Percentiles rank a stretch among this genome's conserved stretches.
phyloP scores from a whole-genome alignment of 2,329 filamentous ascomycete species.

The Mariannaea sp. region DNA sequence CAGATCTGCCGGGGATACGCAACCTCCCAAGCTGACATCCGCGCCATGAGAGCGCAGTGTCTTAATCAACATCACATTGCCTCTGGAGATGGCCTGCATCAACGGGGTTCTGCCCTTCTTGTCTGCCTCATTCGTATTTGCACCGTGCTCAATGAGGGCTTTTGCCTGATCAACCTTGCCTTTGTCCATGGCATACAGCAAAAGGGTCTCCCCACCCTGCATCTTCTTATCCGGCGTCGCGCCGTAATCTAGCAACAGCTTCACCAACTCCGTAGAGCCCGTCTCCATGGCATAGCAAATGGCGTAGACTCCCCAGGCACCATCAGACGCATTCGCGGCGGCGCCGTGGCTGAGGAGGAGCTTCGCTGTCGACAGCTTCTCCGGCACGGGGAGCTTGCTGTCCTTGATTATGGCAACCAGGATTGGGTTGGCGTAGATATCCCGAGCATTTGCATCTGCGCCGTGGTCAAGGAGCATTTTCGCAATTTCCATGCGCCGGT shows the following conservation, averaged over 20 bases:
- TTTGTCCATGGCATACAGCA: conserved; percentile 40
- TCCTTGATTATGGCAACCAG: conserved; percentile 41
- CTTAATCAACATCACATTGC: conserved; percentile 37
- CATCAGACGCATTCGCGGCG: conserved; percentile 36
- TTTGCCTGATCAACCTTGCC: conserved; percentile 30
- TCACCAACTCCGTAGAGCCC: conserved; percentile 32
- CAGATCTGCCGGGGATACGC: conserved; percentile 31
- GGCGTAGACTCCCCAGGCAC: conserved; percentile 26
- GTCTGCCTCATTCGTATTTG: conserved; percentile 40
- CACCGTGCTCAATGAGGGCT: conserved; percentile 41
- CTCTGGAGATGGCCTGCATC: conserved; percentile 39
- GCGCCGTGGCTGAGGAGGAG: conserved; percentile 44
- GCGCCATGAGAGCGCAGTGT: conserved; percentile 39
- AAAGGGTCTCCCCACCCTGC: conserved; percentile 38
- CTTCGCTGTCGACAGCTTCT: conserved; percentile 36
- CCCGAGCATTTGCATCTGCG: conserved; percentile 41
- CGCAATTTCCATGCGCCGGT: conserved; percentile 40
- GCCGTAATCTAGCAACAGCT: conserved; percentile 38
- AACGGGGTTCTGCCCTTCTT: conserved; percentile 41
- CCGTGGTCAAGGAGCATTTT: conserved; percentile 42
- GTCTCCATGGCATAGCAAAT: conserved; percentile 37
- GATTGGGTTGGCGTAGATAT: conserved; percentile 40
- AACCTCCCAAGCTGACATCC: conserved; percentile 24
- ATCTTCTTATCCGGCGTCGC: conserved; percentile 37
- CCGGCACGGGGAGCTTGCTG: conserved; percentile 29